Evolutionary conservation across 192 early-diverging fungal genomes (phyloP), one percentile per base, ranked within the genome.

Genomic region (Radiomyces spectabilis): DNA sequence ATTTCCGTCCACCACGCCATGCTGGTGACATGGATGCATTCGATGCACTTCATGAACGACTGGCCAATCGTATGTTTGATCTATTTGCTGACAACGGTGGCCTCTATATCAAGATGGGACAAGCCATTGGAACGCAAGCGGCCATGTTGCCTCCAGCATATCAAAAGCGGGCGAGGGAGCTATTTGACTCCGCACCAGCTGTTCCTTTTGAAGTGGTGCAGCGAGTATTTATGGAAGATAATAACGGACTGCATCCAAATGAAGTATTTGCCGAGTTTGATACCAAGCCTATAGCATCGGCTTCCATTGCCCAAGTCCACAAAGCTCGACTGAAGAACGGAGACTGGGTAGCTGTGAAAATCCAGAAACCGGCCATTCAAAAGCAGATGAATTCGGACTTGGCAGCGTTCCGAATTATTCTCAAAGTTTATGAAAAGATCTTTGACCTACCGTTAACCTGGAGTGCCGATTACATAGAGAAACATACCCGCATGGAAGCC

Each of bases 271-370:
- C 57, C 5, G 72, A 76, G 1, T 95, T 97, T 63, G 79, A 81
- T 15, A 44, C 55, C 4, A 30, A 63, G 10, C 86, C 94, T 6
- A 66, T 91, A 10, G 94, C 92, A 0, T 86, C 86, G 5, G 94
- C 94, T 0, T 94, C 92, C n/a, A 89, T 97, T 43, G 94, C 93
- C 0, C 93, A 95, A 58, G 94, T 97, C 4, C 94, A 97, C 54
- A 78, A 76, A n/a, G 91, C 88, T 2, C 77, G 63, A 16, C 63
- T 91, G 6, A 69, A 73, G n/a, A 77, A 78, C 33, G 83, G 85
- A 9, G 77, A 79, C 8, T 43, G 51, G 0, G 91, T 97, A 5
- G 94, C 94, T 0, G 91, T 97, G 24, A 97, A 97, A 73, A 74
- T 97, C 4, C 94, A 97, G 54, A 97, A 94, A 54, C 94, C 92